Evolutionary conservation across 225 moss, liverwort and hornwort species (phyloP), one percentile per base, ranked within the genome.

Genomic region (Thuidium tamariscinum): DNA sequence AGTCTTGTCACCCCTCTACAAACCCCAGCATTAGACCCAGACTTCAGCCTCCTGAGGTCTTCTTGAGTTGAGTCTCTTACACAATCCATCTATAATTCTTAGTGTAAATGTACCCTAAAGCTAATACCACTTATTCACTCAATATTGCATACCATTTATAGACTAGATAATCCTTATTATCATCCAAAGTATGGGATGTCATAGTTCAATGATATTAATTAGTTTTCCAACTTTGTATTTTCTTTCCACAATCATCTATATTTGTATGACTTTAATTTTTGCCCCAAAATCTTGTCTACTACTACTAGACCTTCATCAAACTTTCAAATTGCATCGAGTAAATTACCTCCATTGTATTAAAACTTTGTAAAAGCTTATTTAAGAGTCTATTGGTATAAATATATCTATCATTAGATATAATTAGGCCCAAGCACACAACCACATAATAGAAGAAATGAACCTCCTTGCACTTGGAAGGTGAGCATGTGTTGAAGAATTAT

Each of bases 131-230:
- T 32, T 49, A 11, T 3, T 74, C 32, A 48, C 12, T 11, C 2
- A 74, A 44, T 9, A 44, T 44, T 11, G 12, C 13, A 49, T 8
- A 74, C 21, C 13, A 52, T 75, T 14, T 23, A 8, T 8, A 34
- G 2, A 23, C 5, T 52, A 13, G 7, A 52, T 8, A 75, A 52
- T n/a, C 5, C 8, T 15, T 52, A 54, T 74, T 54, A 54, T 23
- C 4, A 54, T 0, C 0, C 15, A 36, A n/a, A 75, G 1, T 36
- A 54, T 15, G 9, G 0, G 0, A 1, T 51, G 1, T 5, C 3
- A 22, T 23, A 52, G 22, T 74, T 52, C 22, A 51, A 52, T 74
- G 22, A 52, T 74, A 34, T n/a, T 23, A 23, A 52, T 14, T n/a
- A n/a, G 22, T 19, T 51, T 20, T 0, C 7, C 2, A 0, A 73